phyloP scores from a whole-genome alignment of 2,329 filamentous ascomycete genomes.

The Emmonsiellopsis sp. region DNA sequence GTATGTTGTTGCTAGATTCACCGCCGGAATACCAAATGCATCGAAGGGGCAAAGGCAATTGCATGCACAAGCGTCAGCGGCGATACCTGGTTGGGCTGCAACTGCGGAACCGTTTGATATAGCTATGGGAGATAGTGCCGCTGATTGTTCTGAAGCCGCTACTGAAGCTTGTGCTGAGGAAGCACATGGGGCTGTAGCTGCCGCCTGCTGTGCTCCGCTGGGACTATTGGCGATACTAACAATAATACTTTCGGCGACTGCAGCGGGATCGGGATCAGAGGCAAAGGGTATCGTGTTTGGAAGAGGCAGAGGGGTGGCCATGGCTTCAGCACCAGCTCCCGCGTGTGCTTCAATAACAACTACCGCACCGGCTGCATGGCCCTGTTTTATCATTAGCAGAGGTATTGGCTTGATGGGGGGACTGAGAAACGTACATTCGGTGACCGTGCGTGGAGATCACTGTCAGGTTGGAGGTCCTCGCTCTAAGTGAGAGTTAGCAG shows the following conservation, averaged over 20 bases:
- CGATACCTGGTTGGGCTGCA: neutral
- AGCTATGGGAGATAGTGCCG: neutral
- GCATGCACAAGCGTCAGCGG: neutral
- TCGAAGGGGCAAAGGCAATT: constrained; percentile 2
- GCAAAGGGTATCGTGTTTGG: no score
- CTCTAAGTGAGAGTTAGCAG: neutral
- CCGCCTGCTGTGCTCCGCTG: no score
- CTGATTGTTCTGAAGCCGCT: no score
- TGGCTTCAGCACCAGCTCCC: no score
- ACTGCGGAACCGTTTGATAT: neutral
- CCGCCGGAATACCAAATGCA: neutral
- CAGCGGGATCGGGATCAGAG: no score
- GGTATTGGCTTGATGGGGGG: neutral
- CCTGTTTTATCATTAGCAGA: neutral
- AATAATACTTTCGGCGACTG: no score
- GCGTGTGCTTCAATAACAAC: neutral
- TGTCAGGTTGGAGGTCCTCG: neutral
- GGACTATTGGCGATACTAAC: no score
- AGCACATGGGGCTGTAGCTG: no score
- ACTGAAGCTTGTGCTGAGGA: no score
- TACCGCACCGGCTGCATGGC: neutral
- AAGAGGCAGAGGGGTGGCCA: no score
- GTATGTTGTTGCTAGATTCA: neutral
- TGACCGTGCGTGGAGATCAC: neutral
- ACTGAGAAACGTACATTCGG: neutral